These are phyloP conservation scores for Sextonia rubra DNA, from an alignment of 164 flowering plant genomes.

Conservation along the genomic window DNA sequence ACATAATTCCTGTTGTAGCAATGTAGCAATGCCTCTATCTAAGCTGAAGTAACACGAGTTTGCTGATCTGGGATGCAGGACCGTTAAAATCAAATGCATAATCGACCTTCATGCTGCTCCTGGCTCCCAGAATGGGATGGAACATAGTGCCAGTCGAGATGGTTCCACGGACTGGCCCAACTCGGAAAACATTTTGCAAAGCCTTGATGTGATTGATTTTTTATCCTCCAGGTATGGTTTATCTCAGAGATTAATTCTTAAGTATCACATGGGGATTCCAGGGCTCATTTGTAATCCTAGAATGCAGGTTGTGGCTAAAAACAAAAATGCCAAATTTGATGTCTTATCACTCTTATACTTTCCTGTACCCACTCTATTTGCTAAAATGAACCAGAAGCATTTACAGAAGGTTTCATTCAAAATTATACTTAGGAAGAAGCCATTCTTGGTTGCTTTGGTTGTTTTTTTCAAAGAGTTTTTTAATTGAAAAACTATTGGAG, in stretches of 20 bases:
- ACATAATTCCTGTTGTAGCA: not conserved
- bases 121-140: slow-evolving; percentile 92
- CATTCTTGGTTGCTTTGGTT: not conserved
- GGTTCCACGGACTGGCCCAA: slow-evolving; percentile 70
- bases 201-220: slow-evolving; percentile 69
- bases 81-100: slow-evolving; percentile 62
- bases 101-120: slow-evolving; percentile 96
- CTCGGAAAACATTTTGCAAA: slow-evolving; percentile 51
- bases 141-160: slow-evolving; percentile 90
- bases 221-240: slow-evolving; percentile 62
- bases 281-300: not conserved
- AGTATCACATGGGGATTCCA: not conserved
- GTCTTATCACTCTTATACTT: not conserved
- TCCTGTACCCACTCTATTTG: not conserved
- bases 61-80: slow-evolving; percentile 38
- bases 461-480: too few relatives aligned
- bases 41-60: not conserved
- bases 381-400: not conserved
- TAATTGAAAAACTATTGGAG: too few relatives aligned
- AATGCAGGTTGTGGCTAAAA: not conserved
- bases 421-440: not conserved
- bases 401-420: not conserved
- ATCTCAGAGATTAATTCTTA: not conserved
- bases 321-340: not conserved
- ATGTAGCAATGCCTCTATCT: not conserved